Conservation (phyloP, 495 filamentous ascomycete species). For the Jackrogersella multiformis region DNA sequence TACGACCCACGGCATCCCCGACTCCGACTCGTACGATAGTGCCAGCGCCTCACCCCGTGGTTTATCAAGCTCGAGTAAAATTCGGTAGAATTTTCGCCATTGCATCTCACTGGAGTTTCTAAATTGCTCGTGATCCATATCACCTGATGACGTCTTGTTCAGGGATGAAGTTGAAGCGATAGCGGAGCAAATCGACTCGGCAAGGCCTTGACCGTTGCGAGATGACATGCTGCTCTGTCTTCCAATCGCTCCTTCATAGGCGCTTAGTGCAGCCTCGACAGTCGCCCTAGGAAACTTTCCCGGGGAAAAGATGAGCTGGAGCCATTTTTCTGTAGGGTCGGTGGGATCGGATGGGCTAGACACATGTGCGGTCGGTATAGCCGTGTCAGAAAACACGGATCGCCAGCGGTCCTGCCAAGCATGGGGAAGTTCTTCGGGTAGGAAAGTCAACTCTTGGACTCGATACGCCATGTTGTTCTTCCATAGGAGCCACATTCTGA, state of each 20-base stretch:
- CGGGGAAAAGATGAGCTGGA: conserved; percentile 81
- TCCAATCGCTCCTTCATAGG: conserved; percentile 73
- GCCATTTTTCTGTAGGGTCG: conserved; percentile 72
- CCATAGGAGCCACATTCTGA: conserved; percentile 85
- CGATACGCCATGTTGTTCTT: conserved; percentile 82
- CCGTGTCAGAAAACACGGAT: conserved; percentile 71
- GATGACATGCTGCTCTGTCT: conserved; percentile 48
- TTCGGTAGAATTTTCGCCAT: conserved; percentile 88
- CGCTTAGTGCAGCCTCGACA: conserved; percentile 80
- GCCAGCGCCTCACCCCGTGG: conserved; percentile 81
- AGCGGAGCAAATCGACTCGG: conserved; percentile 74
- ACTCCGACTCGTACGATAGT: conserved; percentile 73
- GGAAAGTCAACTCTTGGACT: conserved; percentile 65
- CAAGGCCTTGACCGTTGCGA: conserved; percentile 62
- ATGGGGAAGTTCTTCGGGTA: conserved; percentile 48
- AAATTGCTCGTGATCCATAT: conserved; percentile 78
- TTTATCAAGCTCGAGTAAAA: conserved; percentile 85
- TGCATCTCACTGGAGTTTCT: conserved; percentile 76
- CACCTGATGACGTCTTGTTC: conserved; percentile 65
- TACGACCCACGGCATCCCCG: conserved; percentile 81
- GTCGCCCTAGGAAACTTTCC: conserved; percentile 78
- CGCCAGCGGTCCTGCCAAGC: conserved; percentile 80
- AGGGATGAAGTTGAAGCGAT: conserved; percentile 71
- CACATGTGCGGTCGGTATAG: conserved; percentile 62
- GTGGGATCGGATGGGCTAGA: conserved; percentile 68